These are phyloP conservation scores for Neurospora hispaniola DNA, from an alignment of 495 filamentous ascomycete species.

Conservation along the genomic window DNA sequence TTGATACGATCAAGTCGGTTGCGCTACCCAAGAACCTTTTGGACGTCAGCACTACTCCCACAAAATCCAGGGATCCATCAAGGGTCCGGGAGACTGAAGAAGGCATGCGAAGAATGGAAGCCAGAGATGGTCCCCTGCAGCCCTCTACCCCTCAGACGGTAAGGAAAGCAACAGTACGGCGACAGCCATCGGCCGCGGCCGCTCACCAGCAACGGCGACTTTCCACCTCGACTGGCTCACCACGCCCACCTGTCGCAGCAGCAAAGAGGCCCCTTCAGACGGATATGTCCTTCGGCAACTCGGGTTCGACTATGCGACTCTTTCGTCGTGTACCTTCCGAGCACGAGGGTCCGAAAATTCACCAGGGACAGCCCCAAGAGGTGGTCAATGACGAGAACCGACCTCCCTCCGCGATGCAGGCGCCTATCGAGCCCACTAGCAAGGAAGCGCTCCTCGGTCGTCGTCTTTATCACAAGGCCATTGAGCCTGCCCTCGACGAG, in stretches of 20 bases:
- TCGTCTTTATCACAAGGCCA: constrained; percentile 62
- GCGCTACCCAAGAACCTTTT: constrained; percentile 29
- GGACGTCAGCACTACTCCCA: constrained; percentile 4
- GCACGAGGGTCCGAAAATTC: constrained; percentile 24
- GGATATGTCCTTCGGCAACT: constrained; percentile 84
- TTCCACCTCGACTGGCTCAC: constrained; percentile 32
- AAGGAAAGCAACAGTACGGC: constrained; percentile 38
- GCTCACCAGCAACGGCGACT: constrained; percentile 9
- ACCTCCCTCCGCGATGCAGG: constrained; percentile 18
- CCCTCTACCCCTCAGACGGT: constrained; percentile 42
- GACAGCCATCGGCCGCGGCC: constrained; percentile 40
- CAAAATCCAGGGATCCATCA: constrained; percentile 43
- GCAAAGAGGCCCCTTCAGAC: constrained; percentile 69
- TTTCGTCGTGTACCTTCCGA: constrained; percentile 78
- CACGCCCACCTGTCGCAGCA: constrained; percentile 42
- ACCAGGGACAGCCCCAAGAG: constrained; percentile 4
- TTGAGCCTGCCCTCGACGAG: constrained; percentile 76
- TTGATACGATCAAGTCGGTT: constrained; percentile 78
- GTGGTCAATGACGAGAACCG: constrained; percentile 31
- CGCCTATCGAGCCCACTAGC: constrained; percentile 43
- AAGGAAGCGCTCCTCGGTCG: constrained; percentile 76
- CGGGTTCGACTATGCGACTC: constrained; percentile 75
- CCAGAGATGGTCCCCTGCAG: constrained; percentile 45
- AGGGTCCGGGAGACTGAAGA: constrained; percentile 42
- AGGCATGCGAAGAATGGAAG: constrained; percentile 47